Conservation (phyloP, 352 stramenopile species). For the Nothophytophthora sp. region DNA sequence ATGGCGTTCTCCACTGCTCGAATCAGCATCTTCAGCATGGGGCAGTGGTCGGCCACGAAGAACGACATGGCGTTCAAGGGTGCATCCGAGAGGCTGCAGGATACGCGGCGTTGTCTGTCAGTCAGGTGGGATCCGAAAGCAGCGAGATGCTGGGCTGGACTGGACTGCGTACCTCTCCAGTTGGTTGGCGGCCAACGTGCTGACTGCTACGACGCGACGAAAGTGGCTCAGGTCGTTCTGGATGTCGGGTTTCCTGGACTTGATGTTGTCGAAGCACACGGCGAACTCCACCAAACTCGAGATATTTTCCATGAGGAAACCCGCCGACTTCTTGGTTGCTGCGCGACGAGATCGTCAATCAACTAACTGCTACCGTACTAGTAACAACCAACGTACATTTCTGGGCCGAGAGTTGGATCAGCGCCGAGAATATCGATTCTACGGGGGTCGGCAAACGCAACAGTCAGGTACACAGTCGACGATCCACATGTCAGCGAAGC, state of each 20-base stretch:
- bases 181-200: constrained; percentile 37
- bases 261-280: constrained; percentile 56
- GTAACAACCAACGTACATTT: constrained; percentile 31
- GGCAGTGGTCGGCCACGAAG: constrained; percentile 61
- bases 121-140: not conserved
- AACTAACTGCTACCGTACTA: constrained; percentile 5
- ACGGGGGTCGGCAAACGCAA: no score
- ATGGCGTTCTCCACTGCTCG: constrained; percentile 40
- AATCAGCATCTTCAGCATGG: constrained; percentile 59
- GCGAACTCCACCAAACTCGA: constrained; percentile 55
- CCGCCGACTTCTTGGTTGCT: constrained; percentile 42
- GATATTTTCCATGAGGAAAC: constrained; percentile 51
- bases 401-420: constrained; percentile 50
- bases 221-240: constrained; percentile 74
- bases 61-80: constrained; percentile 58
- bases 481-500: no score
- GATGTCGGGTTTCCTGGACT: constrained; percentile 49
- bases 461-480: no score
- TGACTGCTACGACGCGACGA: constrained; percentile 44
- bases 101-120: not conserved
- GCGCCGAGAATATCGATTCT: constrained; percentile 47
- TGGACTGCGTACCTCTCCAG: constrained; percentile 50
- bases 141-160: no score
- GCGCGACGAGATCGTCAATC: not conserved
- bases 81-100: constrained; percentile 32